These are phyloP conservation scores for Climacium dendroides DNA, from an alignment of 225 moss, liverwort and hornwort species.

Conservation along the genomic window DNA sequence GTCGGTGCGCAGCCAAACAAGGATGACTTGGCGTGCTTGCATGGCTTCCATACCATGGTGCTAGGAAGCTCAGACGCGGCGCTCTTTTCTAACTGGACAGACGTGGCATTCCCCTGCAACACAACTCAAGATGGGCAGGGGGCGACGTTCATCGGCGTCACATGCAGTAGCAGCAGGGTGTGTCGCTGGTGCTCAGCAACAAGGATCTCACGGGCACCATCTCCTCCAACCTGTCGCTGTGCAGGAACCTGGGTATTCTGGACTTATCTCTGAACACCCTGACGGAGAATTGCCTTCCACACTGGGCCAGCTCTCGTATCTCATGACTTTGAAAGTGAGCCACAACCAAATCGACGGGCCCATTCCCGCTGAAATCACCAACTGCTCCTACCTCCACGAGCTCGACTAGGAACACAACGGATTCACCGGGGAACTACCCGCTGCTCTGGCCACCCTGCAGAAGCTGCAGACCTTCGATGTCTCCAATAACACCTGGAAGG, in stretches of 20 bases:
- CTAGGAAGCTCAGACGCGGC: background rate
- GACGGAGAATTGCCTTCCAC: conserved; percentile 36
- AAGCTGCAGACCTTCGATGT: conserved; percentile 66
- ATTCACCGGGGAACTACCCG: conserved; percentile 44
- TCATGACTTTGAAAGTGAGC: conserved; percentile 54
- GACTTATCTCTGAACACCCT: conserved; percentile 64
- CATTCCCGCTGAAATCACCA: conserved; percentile 53
- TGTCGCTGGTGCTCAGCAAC: conserved; percentile 26
- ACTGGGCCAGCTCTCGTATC: conserved; percentile 43
- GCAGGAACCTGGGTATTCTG: conserved; percentile 46
- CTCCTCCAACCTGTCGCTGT: conserved; percentile 42
- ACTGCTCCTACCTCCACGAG: conserved; percentile 49
- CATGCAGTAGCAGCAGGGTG: conserved; percentile 53
- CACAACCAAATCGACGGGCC: conserved; percentile 45
- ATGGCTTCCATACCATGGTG: conserved; percentile 23
- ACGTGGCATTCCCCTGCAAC: conserved; percentile 58
- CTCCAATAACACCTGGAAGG: conserved; percentile 61
- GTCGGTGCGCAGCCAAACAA: conserved; percentile 10
- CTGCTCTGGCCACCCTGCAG: conserved; percentile 28
- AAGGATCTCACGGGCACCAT: conserved; percentile 49
- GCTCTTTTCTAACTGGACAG: conserved; percentile 52
- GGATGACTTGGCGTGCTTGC: conserved; percentile 51
- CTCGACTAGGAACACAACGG: conserved; percentile 57
- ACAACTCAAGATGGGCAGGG: conserved; percentile 4
- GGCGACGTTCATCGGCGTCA: conserved; percentile 27